Evolutionary conservation across 345 rosid species (phyloP).

Genomic region (Citrus trifoliata): DNA sequence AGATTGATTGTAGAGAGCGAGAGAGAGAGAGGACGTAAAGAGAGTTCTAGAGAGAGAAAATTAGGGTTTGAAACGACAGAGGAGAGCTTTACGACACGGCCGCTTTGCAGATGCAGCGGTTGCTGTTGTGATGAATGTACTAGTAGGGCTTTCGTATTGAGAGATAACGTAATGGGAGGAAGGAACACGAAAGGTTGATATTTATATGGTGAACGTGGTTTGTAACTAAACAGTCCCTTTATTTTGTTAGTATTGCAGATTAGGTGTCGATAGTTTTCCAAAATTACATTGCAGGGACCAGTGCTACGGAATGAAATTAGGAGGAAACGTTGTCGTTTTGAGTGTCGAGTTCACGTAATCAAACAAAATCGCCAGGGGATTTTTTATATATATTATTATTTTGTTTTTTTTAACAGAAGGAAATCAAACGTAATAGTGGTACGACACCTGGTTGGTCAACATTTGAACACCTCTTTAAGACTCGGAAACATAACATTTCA

Average conservation of each 20-base stretch:
- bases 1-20: not conserved
- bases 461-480: too few relatives aligned
- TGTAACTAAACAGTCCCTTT: not conserved
- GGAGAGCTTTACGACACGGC: not conserved
- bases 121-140: not conserved
- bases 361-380: not conserved
- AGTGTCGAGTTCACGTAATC: not conserved
- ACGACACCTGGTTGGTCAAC: too few relatives aligned
- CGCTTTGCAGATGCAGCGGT: not conserved
- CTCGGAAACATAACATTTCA: too few relatives aligned
- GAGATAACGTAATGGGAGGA: conserved; percentile 4
- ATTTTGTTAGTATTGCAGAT: not conserved
- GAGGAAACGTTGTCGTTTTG: not conserved
- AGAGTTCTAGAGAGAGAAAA: not conserved
- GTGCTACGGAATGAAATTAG: not conserved
- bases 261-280: not conserved
- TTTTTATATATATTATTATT: too few relatives aligned
- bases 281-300: not conserved
- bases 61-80: not conserved
- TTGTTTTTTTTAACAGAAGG: too few relatives aligned
- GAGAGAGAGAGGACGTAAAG: not conserved
- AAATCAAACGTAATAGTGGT: too few relatives aligned
- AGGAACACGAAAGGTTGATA: not conserved
- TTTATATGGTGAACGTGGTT: conserved; percentile 8
- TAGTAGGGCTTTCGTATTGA: not conserved